Base-by-base conservation (phyloP, 441 rosid genomes). In the Erysimum cheiri region DNA sequence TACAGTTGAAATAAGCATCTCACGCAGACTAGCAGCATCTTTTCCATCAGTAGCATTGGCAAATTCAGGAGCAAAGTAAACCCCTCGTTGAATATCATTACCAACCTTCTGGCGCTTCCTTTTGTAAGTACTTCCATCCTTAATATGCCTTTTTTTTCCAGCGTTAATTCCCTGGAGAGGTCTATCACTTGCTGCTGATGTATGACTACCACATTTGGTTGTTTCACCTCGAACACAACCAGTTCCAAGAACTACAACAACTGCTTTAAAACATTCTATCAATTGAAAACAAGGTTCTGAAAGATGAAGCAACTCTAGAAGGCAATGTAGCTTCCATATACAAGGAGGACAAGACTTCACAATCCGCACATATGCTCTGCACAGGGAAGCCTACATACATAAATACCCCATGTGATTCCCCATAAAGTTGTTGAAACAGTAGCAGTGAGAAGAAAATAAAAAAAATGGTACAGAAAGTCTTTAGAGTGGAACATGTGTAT, bases 241-340 rank as follows among this genome's bases (percentile, higher is more conserved):
- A 40, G 84, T 82, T 74, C 83, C 84, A 74, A 93, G 92, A 79
- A 85, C 63, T 52, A 80, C 81, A 40, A 93, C 60, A 71, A 90
- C 81, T 56, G 80, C 89, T 81, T 77, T 83, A 69, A 93, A 80
- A 85, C 99, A 96, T 76, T 89, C 86, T 72, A 86, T 80, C 84
- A 96, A 80, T 49, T 78, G 78, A 61, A 80, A 71, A 77, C 88
- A 93, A 68, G 98, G 97, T 70, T 91, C 87, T 36, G 91, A 82
- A 77, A 80, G 72, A 77, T 82, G 82, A 69, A 96, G 88, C 74
- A 82, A 60, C 60, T 83, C 67, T 40, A 86, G 67, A 75, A 96
- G 86, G 82, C 78, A 86, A 72, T 89, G 86, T 31, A 96, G 96
- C 78, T 75, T 93, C 97, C 98, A 96, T 28, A 96, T 78, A 77